Percentiles rank a stretch among this genome's conserved stretches.
Evolutionary conservation across 179 eudicot genomes (phyloP).

Genomic region (Monotropa hypopitys): DNA sequence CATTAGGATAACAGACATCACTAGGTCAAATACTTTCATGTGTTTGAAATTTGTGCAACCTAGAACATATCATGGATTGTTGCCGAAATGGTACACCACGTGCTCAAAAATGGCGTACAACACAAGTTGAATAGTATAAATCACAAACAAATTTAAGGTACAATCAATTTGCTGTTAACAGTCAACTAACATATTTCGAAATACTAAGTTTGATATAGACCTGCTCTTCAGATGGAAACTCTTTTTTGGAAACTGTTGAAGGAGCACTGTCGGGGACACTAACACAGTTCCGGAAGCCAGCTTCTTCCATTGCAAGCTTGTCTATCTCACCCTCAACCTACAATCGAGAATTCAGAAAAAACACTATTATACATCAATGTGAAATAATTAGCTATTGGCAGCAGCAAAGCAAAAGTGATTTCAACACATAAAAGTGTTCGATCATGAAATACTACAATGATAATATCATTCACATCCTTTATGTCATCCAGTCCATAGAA

Average conservation of each 20-base stretch:
- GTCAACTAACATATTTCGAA: not conserved
- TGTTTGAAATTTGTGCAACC: not conserved
- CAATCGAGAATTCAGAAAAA: conserved; percentile 5
- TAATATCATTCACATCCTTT: conserved; percentile 48
- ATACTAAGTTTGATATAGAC: conserved; percentile 19
- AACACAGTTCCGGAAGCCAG: conserved; percentile 84
- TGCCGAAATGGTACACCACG: not conserved
- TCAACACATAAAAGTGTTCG: not conserved
- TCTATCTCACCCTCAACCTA: conserved; percentile 99
- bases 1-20: not conserved
- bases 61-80: not conserved
- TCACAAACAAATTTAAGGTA: not conserved
- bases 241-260: conserved; percentile 49
- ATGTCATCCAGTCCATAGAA: conserved; percentile 90
- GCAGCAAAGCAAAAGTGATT: not conserved
- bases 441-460: conserved; percentile 44
- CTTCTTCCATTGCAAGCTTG: conserved; percentile 97
- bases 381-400: conserved; percentile 1
- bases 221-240: conserved; percentile 56
- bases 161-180: not conserved
- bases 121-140: not conserved
- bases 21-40: not conserved
- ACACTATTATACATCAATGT: not conserved
- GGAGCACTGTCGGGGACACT: conserved; percentile 99
- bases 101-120: not conserved